phyloP scores from a whole-genome alignment of 805 yeast species.

The Candida ficus region DNA sequence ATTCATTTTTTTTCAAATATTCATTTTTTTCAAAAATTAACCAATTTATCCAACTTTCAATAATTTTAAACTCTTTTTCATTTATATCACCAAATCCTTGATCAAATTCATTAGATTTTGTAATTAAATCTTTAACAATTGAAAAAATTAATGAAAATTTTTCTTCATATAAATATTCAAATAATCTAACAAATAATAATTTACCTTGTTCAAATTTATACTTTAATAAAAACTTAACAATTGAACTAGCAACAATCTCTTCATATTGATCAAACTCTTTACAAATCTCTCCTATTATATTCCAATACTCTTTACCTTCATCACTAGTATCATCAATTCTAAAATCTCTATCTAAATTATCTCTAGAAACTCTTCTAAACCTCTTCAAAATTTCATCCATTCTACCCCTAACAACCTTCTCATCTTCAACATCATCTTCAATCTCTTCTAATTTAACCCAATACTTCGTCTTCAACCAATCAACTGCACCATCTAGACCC shows the following conservation, averaged over 20 bases:
- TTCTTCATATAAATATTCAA: constrained; percentile 12
- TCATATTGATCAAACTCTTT: constrained; percentile 14
- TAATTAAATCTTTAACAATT: not conserved
- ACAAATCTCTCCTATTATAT: constrained; percentile 15
- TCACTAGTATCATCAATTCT: not conserved
- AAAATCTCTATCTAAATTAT: constrained; percentile 34
- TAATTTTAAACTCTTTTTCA: constrained; percentile 7
- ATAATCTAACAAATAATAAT: constrained; percentile 27
- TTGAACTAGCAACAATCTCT: not conserved
- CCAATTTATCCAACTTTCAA: constrained; percentile 16
- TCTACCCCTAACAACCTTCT: no score
- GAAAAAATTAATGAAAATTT: constrained; percentile 14
- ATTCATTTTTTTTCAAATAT: not conserved
- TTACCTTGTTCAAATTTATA: constrained; percentile 22
- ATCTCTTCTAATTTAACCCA: constrained; percentile 46
- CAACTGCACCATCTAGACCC: constrained; percentile 55
- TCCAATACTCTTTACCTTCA: no score
- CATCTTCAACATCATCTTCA: constrained; percentile 14
- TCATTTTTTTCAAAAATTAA: constrained; percentile 8
- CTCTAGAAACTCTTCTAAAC: constrained; percentile 46
- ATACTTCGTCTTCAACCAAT: constrained; percentile 70
- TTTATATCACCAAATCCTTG: constrained; percentile 9
- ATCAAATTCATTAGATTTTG: constrained; percentile 13
- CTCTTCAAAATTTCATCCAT: constrained; percentile 35
- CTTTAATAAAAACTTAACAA: constrained; percentile 12